Conservation (phyloP, 1,284 basidiomycete species). For the Mrakiaceae sp. region DNA sequence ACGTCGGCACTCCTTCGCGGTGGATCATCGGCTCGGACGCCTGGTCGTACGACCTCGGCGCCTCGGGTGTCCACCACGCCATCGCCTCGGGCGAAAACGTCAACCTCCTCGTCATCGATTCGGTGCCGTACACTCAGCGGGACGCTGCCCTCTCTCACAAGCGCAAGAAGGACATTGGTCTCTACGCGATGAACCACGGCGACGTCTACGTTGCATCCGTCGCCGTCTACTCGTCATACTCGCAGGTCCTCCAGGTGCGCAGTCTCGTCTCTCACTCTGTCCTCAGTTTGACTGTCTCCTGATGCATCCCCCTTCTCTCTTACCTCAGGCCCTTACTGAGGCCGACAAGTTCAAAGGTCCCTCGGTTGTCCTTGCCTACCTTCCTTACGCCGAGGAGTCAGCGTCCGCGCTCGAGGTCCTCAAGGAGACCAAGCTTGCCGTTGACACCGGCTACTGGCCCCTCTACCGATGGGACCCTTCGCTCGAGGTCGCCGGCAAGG, state of each 20-base stretch:
- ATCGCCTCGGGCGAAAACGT: slow-evolving; percentile 82
- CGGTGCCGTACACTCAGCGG: slow-evolving; percentile 70
- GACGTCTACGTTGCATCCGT: slow-evolving; percentile 92
- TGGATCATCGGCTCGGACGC: slow-evolving; percentile 98
- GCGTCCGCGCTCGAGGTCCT: slow-evolving; percentile 72
- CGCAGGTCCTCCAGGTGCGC: slow-evolving; percentile 68
- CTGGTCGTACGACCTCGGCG: slow-evolving; percentile 93
- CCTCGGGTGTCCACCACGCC: slow-evolving; percentile 91
- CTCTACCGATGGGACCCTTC: slow-evolving; percentile 95
- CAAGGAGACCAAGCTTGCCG: slow-evolving; percentile 94
- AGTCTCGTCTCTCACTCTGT: too few species aligned
- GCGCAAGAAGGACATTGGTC: slow-evolving; percentile 82
- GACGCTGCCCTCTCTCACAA: slow-evolving; percentile 56
- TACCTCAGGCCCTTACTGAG: slow-evolving; percentile 55
- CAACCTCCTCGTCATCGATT: slow-evolving; percentile 94
- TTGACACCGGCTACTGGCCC: slow-evolving; percentile 96
- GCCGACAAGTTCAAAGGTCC: slow-evolving; percentile 86
- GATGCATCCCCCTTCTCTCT: too few species aligned
- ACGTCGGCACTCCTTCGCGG: slow-evolving; percentile 57
- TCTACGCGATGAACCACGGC: slow-evolving; percentile 98
- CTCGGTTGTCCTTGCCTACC: slow-evolving; percentile 84
- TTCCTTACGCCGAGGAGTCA: slow-evolving; percentile 67
- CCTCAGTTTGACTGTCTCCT: too few species aligned
- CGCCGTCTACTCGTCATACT: slow-evolving; percentile 90
- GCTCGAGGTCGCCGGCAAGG: slow-evolving; percentile 58